Evolutionary conservation across 345 rosid species (phyloP).

Genomic region (Citrus trifoliata): DNA sequence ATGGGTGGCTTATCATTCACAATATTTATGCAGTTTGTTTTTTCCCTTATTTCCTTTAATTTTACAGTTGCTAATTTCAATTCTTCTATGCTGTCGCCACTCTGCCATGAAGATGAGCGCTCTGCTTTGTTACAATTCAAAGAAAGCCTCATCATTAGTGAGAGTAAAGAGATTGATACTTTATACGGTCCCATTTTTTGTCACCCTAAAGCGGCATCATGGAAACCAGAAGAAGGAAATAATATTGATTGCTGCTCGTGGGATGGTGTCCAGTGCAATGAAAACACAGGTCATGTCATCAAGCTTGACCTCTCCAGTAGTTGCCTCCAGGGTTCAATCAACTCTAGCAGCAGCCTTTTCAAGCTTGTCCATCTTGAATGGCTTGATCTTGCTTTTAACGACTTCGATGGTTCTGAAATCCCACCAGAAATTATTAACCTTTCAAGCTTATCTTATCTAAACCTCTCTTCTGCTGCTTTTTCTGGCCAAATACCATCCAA

Average conservation of each 20-base stretch:
- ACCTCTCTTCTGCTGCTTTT: not conserved
- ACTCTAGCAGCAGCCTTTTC: not conserved
- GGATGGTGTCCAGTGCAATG: slow-evolving; percentile 2
- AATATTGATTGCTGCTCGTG: slow-evolving; percentile 9
- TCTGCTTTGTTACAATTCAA: slow-evolving; percentile 5
- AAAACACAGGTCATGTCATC: not conserved
- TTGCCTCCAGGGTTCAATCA: not conserved
- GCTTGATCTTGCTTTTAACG: not conserved
- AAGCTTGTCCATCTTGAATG: slow-evolving; percentile 1
- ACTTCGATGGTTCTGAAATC: not conserved
- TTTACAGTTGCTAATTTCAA: not conserved
- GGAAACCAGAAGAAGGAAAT: not conserved
- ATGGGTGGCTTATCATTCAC: not conserved
- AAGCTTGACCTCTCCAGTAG: not conserved
- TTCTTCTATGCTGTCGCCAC: not conserved
- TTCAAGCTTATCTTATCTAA: not conserved
- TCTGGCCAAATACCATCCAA: not conserved
- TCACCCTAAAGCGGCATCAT: not conserved
- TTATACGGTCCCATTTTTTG: too few relatives aligned
- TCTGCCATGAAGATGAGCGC: slow-evolving; percentile 4
- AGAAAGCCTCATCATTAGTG: not conserved
- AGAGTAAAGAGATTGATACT: too few relatives aligned
- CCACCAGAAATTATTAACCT: not conserved
- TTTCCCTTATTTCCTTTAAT: not conserved
- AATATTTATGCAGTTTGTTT: not conserved